A percentile compares a stretch with the other conserved stretches of the same genome.
phyloP scores from a whole-genome alignment of 495 filamentous ascomycete species.

The Penicillium cosmopolitanum region DNA sequence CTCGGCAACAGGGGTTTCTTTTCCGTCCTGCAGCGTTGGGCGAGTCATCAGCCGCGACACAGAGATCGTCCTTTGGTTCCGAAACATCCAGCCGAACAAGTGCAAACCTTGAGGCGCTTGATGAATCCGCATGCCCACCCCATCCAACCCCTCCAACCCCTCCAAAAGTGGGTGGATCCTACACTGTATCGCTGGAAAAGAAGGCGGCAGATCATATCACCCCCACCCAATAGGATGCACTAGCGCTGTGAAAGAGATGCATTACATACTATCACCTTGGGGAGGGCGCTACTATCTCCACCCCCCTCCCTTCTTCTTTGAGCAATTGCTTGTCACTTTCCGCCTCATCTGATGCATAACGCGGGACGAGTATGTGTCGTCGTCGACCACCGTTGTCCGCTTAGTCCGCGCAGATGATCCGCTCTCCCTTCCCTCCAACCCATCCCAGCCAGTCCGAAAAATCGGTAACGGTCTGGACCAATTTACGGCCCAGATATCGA shows the following conservation, averaged over 20 bases:
- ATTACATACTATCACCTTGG: neutral
- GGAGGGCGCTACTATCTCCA: neutral
- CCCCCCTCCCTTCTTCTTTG: neutral
- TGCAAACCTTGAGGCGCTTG: conserved; percentile 15
- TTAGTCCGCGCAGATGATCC: conserved; percentile 19
- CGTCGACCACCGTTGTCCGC: neutral
- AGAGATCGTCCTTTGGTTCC: conserved; percentile 19
- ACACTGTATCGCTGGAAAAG: neutral
- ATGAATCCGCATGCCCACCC: neutral
- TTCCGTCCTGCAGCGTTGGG: conserved; percentile 11
- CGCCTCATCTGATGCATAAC: conserved; percentile 5
- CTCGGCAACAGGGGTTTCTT: conserved; percentile 11
- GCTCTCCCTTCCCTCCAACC: conserved; percentile 1
- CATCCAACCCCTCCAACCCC: conserved; percentile 1
- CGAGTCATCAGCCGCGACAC: conserved; percentile 22
- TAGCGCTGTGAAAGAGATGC: conserved; percentile 5
- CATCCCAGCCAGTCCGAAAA: neutral
- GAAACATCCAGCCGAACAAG: conserved; percentile 24
- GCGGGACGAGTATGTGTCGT: neutral
- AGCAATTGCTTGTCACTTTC: neutral
- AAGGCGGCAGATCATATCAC: conserved; percentile 8
- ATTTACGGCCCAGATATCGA: conserved; percentile 3
- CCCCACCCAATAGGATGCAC: conserved; percentile 1
- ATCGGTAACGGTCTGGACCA: conserved; percentile 3
- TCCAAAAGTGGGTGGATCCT: neutral